A percentile compares a stretch with the other conserved stretches of the same genome.
Evolutionary conservation across 192 early-diverging fungal species (phyloP).

Genomic region (Chytriomyces confervae): DNA sequence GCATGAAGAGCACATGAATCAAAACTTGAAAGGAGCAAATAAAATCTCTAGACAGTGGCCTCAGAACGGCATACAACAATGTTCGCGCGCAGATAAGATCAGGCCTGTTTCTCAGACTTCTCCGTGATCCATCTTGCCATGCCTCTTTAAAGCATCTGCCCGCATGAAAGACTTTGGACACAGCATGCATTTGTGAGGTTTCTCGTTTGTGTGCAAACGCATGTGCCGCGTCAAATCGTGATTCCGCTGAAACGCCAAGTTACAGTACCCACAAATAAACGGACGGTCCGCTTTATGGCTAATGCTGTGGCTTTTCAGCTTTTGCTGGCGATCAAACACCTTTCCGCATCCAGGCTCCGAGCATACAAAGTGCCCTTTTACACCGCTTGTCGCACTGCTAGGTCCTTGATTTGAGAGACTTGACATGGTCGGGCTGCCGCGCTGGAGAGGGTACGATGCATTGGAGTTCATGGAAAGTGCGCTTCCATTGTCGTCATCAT

Average conservation of each 20-base stretch:
- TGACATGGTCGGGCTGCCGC: slow-evolving; percentile 17
- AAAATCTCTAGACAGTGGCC: too few species aligned
- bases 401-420: slow-evolving; percentile 10
- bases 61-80: too few species aligned
- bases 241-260: slow-evolving; percentile 32
- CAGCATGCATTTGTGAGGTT: slow-evolving; percentile 37
- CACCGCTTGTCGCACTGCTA: not conserved
- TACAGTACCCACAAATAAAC: slow-evolving; percentile 35
- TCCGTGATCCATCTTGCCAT: slow-evolving; percentile 33
- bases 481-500: slow-evolving; percentile 11
- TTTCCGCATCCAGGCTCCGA: slow-evolving; percentile 23
- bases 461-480: slow-evolving; percentile 13
- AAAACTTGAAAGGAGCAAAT: too few species aligned
- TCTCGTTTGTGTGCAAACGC: slow-evolving; percentile 40
- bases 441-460: not conserved
- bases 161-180: slow-evolving; percentile 34
- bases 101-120: not conserved
- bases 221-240: slow-evolving; percentile 43
- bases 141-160: slow-evolving; percentile 30
- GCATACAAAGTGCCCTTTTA: slow-evolving; percentile 26
- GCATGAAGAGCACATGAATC: too few species aligned
- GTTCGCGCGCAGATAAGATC: too few species aligned
- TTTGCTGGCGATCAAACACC: slow-evolving; percentile 33
- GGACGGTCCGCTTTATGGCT: slow-evolving; percentile 33
- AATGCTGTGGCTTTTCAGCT: slow-evolving; percentile 26